Base-by-base conservation (phyloP, 148 eudicot genomes). In the Cornus suecica region DNA sequence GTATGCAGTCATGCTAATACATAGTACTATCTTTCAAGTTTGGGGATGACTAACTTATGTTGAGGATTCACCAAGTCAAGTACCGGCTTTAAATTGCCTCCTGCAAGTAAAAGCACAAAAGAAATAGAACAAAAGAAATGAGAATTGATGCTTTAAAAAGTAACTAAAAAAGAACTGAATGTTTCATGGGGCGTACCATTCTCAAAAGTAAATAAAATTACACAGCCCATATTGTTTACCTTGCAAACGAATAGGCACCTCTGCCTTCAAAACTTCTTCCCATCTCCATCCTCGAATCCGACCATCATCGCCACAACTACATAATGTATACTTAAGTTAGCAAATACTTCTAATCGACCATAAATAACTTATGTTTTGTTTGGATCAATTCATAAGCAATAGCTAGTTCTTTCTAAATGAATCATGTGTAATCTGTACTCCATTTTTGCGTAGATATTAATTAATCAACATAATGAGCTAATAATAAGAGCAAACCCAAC, bases 291-390 rank as follows among this genome's bases (percentile, higher is more conserved):
- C 99, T 61, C 84, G 84, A 82, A 93, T 85, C 74, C 86, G 87
- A 30, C 99, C 99, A 91, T 95, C 99, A 79, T 95, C 99, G 63
- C 99, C 99, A 77, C 99, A 95, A 70, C 99, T 95, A 82, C 76
- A 88, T 45, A 34, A 81, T 29, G 42, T 6, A 70, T 5, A 67
- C 66, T 45, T 26, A 74, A 25, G 72, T 51, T 30, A 66, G 18
- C 56, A 73, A 51, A 80, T 41, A 65, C 62, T 56, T 28, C 18
- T 51, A 24, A 30, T 65, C 62, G 8, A 58, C 62, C 54, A 48
- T 48, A 48, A 67, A 56, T 65, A 74, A 61, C 11, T 60, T 32
- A 69, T 28, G 65, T 37, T 18, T 3, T 45, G 42, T 65, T 65
- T 8, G 14, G 37, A 48, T 28, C 23, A 70, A 27, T 14, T 52